A percentile compares a stretch with the other conserved stretches of the same genome.
Conservation (phyloP, 495 filamentous ascomycete genomes). For the Collariella sp. region DNA sequence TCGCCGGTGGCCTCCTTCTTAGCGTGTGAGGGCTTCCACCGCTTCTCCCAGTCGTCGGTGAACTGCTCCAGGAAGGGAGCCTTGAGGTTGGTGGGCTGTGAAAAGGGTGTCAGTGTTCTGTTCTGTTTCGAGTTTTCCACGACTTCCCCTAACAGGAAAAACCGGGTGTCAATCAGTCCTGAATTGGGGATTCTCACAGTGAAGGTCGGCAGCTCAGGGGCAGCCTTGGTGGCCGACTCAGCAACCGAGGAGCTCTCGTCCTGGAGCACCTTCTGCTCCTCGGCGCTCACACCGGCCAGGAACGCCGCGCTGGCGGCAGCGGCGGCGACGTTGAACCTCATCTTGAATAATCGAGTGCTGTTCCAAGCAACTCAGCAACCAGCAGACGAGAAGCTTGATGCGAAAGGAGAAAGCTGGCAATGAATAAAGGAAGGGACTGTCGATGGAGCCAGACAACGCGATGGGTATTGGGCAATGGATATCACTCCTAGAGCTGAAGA, state of each 20-base stretch:
- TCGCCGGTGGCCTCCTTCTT: slow-evolving; percentile 81
- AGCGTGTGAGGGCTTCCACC: slow-evolving; percentile 90
- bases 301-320: slow-evolving; percentile 63
- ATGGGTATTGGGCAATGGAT: slow-evolving; percentile 22
- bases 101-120: slow-evolving; percentile 24
- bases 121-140: background rate
- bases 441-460: slow-evolving; percentile 18
- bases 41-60: slow-evolving; percentile 82
- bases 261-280: slow-evolving; percentile 53
- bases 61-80: slow-evolving; percentile 98
- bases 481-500: slow-evolving; percentile 38
- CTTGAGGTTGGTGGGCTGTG: slow-evolving; percentile 74
- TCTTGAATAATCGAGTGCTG: slow-evolving; percentile 29
- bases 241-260: slow-evolving; percentile 34
- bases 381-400: slow-evolving; percentile 13
- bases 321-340: slow-evolving; percentile 70
- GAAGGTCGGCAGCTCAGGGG: slow-evolving; percentile 66
- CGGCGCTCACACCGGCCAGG: slow-evolving; percentile 61
- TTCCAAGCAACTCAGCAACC: slow-evolving; percentile 13
- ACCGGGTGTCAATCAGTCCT: slow-evolving; percentile 9
- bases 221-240: slow-evolving; percentile 49
- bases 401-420: too few species aligned
- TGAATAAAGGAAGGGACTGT: slow-evolving; percentile 17
- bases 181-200: slow-evolving; percentile 53
- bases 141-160: background rate